These are phyloP conservation scores for Tetramitus jugosus DNA, from an alignment of 208 protist genomes.

Conservation along the genomic window DNA sequence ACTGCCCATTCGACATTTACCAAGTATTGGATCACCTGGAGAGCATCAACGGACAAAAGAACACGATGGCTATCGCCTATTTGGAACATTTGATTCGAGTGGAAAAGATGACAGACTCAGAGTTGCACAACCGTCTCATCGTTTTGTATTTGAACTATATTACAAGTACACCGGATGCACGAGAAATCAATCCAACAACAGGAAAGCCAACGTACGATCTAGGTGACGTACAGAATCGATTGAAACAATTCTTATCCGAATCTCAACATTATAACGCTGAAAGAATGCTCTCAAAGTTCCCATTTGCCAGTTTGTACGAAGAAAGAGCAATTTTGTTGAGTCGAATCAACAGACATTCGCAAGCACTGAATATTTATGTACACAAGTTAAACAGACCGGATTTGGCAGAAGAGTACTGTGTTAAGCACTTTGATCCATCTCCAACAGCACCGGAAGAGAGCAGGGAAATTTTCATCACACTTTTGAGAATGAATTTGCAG, in stretches of 20 bases:
- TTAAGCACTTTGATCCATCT: background rate
- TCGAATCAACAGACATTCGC: conserved; percentile 5
- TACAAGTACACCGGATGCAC: background rate
- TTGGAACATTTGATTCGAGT: conserved; percentile 11
- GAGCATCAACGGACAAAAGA: no score
- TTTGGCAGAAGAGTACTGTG: conserved; percentile 9
- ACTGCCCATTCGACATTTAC: background rate
- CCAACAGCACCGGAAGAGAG: background rate
- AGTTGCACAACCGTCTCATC: conserved; percentile 8
- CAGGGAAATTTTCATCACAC: background rate
- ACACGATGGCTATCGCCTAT: background rate
- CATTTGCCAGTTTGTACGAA: background rate
- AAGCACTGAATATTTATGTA: conserved; percentile 20
- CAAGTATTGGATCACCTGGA: background rate
- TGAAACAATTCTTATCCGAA: conserved; percentile 1
- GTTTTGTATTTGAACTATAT: conserved; percentile 6
- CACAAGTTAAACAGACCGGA: background rate
- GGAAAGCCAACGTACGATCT: no score
- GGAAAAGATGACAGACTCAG: background rate
- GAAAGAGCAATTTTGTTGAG: conserved; percentile 20
- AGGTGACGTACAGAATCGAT: background rate
- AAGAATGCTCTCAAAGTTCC: background rate
- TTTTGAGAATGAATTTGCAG: background rate
- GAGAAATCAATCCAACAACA: background rate
- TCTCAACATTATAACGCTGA: conserved; percentile 5